These are phyloP conservation scores for Clavaria fumosa DNA, from an alignment of 768 basidiomycete species.

Conservation along the genomic window DNA sequence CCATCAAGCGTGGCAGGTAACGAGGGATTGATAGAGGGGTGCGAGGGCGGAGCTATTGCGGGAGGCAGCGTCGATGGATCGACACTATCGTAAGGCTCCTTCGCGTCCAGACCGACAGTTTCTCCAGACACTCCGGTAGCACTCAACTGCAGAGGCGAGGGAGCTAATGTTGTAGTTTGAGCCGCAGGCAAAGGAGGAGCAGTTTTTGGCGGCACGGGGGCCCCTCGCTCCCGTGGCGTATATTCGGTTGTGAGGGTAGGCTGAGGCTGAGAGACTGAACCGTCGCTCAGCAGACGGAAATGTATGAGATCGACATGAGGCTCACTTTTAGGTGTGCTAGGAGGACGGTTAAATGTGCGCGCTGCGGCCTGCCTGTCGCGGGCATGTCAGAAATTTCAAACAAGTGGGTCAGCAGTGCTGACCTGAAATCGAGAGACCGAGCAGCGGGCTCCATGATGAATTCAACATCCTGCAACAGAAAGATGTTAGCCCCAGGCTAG, in stretches of 20 bases:
- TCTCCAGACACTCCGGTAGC: constrained; percentile 12
- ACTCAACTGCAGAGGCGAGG: constrained; percentile 8
- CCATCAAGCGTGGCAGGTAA: constrained; percentile 54
- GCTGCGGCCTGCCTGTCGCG: constrained; percentile 21
- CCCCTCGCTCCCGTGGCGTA: constrained; percentile 53
- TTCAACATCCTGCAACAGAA: constrained; percentile 53
- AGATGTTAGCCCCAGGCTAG: constrained; percentile 1
- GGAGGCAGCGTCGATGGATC: constrained; percentile 53
- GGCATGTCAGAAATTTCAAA: not conserved
- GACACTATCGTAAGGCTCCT: constrained; percentile 31
- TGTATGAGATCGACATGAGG: too few species aligned
- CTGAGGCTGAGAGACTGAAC: constrained; percentile 28
- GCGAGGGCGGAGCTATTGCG: constrained; percentile 59
- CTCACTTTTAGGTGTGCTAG: too few species aligned
- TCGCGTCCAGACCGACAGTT: constrained; percentile 13
- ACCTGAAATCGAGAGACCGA: constrained; percentile 67
- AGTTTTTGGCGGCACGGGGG: constrained; percentile 18
- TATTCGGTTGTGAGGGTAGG: constrained; percentile 71
- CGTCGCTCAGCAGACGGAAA: too few species aligned
- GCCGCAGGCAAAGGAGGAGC: constrained; percentile 12
- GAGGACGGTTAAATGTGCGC: constrained; percentile 18
- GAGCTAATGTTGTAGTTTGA: constrained; percentile 8
- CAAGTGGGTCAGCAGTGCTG: constrained; percentile 9
- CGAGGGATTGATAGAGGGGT: constrained; percentile 61
- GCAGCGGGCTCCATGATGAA: constrained; percentile 75